Evolutionary conservation across 345 rosid genomes (phyloP).

Genomic region (Aurinia saxatilis): DNA sequence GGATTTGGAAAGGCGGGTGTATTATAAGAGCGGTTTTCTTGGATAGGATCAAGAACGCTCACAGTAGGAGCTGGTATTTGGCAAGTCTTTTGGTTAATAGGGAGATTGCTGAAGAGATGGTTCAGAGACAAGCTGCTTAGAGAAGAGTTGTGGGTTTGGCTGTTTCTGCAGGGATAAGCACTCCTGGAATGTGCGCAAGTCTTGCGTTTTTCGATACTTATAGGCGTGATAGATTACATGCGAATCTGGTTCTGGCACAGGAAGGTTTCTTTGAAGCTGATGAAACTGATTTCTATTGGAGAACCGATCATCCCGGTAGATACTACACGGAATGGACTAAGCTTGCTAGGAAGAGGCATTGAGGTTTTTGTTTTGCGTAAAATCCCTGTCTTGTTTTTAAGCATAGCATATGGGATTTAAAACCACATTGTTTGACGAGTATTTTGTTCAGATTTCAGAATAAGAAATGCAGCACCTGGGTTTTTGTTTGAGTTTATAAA

Average conservation of each 20-base stretch:
- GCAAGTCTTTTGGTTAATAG: conserved; percentile 90
- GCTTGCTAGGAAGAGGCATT: conserved; percentile 61
- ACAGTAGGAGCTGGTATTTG: conserved; percentile 78
- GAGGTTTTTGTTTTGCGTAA: conserved; percentile 19
- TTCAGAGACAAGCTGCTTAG: conserved; percentile 97
- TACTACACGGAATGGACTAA: conserved; percentile 92
- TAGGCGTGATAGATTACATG: conserved; percentile 83
- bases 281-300: conserved; percentile 88
- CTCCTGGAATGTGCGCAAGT: conserved; percentile 98
- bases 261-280: too few species aligned
- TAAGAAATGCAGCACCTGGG: conserved; percentile 7
- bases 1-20: conserved; percentile 99
- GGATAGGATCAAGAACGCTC: conserved; percentile 96
- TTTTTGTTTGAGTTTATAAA: neutral
- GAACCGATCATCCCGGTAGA: conserved; percentile 69
- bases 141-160: conserved; percentile 94
- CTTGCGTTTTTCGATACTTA: conserved; percentile 93
- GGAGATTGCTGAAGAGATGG: conserved; percentile 93
- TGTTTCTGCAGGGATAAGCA: conserved; percentile 87
- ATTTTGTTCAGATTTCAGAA: conserved; percentile 21
- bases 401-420: neutral
- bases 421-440: conserved; percentile 13
- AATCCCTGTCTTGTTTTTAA: neutral
- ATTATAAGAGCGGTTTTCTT: conserved; percentile 91
- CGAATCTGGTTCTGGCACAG: conserved; percentile 95